Conservation (phyloP, 495 filamentous ascomycete genomes). For the Recurvomyces mirabilis region DNA sequence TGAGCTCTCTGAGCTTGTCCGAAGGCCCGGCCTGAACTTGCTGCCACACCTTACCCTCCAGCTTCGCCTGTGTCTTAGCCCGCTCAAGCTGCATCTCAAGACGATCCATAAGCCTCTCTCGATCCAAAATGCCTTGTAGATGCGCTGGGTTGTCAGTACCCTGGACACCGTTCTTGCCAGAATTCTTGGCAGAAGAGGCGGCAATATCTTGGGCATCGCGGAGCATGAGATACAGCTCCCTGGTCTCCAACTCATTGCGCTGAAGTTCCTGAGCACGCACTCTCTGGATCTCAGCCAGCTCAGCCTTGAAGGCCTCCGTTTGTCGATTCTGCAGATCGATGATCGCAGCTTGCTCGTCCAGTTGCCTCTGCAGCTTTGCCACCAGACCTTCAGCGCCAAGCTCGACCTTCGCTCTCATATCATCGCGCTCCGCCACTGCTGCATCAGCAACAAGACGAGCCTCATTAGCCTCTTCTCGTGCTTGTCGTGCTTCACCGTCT, state of each 20-base stretch:
- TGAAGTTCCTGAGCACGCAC: constrained; percentile 86
- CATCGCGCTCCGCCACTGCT: constrained; percentile 91
- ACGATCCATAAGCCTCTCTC: constrained; percentile 80
- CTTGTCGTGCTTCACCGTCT: constrained; percentile 84
- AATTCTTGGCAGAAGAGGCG: constrained; percentile 49
- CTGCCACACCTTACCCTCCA: constrained; percentile 90
- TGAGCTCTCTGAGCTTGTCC: constrained; percentile 79
- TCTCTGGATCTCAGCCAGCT: constrained; percentile 76
- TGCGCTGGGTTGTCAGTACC: constrained; percentile 57
- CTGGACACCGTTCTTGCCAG: constrained; percentile 40
- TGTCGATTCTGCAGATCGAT: constrained; percentile 83
- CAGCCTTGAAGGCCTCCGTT: constrained; percentile 74
- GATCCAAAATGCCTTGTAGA: constrained; percentile 86
- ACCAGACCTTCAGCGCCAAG: constrained; percentile 90
- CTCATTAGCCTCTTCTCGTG: constrained; percentile 79
- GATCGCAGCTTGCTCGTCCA: constrained; percentile 81
- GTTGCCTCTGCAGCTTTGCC: constrained; percentile 79
- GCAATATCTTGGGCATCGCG: constrained; percentile 95
- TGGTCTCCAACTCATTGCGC: constrained; percentile 86
- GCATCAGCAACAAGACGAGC: constrained; percentile 86
- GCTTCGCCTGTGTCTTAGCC: constrained; percentile 95
- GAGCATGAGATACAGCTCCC: constrained; percentile 96
- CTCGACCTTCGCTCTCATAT: constrained; percentile 85
- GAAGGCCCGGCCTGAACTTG: constrained; percentile 70
- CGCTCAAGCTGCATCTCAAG: constrained; percentile 90